phyloP scores from a whole-genome alignment of 352 stramenopile genomes.

The Globisporangium cylindrosporum region DNA sequence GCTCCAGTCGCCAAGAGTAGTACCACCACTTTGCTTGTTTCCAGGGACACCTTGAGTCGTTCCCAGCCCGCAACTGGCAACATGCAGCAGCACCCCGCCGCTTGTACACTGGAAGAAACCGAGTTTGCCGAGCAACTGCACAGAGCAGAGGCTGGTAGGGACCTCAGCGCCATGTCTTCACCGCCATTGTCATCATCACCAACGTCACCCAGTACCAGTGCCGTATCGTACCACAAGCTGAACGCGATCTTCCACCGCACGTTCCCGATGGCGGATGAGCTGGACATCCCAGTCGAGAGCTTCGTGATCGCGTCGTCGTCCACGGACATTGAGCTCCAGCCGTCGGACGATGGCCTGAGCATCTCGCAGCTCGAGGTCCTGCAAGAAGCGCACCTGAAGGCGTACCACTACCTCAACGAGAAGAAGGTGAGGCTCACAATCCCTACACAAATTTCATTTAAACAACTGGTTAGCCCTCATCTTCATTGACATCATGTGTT shows the following conservation, averaged over 20 bases:
- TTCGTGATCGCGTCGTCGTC: slow-evolving; percentile 68
- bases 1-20: background rate
- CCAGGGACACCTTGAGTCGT: background rate
- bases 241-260: slow-evolving; percentile 54
- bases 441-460: too few species aligned
- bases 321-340: slow-evolving; percentile 40
- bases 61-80: background rate
- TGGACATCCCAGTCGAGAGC: slow-evolving; percentile 71
- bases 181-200: background rate
- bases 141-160: background rate
- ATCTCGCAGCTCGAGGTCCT: slow-evolving; percentile 82
- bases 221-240: slow-evolving; percentile 45
- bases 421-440: slow-evolving; percentile 53
- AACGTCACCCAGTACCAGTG: background rate
- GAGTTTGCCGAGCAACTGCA: background rate
- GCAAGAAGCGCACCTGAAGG: slow-evolving; percentile 78
- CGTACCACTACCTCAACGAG: slow-evolving; percentile 80
- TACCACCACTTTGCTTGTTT: background rate
- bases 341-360: slow-evolving; percentile 51
- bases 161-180: background rate
- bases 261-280: slow-evolving; percentile 68
- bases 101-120: background rate
- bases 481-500: too few species aligned
- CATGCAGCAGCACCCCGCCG: background rate
- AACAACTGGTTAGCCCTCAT: background rate